phyloP scores from a whole-genome alignment of 208 protist genomes.

The Crithidia sp. region DNA sequence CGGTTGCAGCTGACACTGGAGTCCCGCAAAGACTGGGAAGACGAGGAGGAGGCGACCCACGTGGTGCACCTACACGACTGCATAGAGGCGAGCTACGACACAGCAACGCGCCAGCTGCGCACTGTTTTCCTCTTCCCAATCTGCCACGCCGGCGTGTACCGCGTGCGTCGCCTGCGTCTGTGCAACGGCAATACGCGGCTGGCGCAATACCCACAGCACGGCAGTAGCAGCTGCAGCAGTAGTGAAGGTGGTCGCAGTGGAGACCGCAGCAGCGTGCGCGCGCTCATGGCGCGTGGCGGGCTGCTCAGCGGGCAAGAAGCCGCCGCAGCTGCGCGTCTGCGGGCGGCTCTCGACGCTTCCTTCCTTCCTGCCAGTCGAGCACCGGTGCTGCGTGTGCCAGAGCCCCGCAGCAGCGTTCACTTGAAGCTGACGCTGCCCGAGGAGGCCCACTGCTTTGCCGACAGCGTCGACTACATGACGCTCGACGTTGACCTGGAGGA shows the following conservation, averaged over 20 bases:
- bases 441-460: constrained; percentile 76
- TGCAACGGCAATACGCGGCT: constrained; percentile 48
- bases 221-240: not conserved
- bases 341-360: constrained; percentile 7
- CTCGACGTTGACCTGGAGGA: constrained; percentile 62
- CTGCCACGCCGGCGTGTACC: constrained; percentile 75
- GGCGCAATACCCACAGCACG: constrained; percentile 33
- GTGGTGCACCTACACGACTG: constrained; percentile 46
- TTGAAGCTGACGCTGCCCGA: constrained; percentile 42
- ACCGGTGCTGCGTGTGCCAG: constrained; percentile 42
- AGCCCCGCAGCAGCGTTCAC: constrained; percentile 61
- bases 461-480: constrained; percentile 56
- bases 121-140: constrained; percentile 47
- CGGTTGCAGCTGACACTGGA: constrained; percentile 51
- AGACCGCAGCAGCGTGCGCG: not conserved
- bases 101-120: constrained; percentile 31
- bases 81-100: constrained; percentile 36
- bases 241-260: not conserved
- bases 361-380: constrained; percentile 14
- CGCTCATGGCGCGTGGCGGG: not conserved
- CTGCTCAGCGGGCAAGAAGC: not conserved
- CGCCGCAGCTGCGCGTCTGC: not conserved
- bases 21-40: constrained; percentile 76
- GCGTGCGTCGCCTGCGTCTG: constrained; percentile 54
- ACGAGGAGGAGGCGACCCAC: constrained; percentile 62